phyloP scores from a whole-genome alignment of 192 early-diverging fungal genomes.

The Funneliformis mosseae region DNA sequence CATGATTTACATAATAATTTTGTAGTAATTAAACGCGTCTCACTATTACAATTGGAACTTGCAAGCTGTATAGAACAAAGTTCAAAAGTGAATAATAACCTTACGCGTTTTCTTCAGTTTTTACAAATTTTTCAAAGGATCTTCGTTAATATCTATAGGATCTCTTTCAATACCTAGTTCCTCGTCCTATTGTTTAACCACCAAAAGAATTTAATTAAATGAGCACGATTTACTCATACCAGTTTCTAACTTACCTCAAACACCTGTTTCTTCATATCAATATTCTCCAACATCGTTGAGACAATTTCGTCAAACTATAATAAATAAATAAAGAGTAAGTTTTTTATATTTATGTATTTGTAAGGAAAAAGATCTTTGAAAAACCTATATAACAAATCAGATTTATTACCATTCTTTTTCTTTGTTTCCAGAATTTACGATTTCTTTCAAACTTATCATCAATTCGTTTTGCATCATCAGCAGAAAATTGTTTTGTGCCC shows the following conservation, averaged over 20 bases:
- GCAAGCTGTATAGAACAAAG: too few relatives aligned
- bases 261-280: not conserved
- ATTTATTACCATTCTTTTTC: slow-evolving; percentile 42
- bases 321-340: not conserved
- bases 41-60: too few relatives aligned
- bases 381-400: not conserved
- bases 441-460: slow-evolving; percentile 40
- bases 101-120: not conserved
- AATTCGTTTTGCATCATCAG: slow-evolving; percentile 44
- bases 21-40: too few relatives aligned
- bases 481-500: slow-evolving; percentile 39
- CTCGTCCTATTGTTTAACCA: not conserved
- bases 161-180: slow-evolving; percentile 15
- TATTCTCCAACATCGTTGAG: not conserved
- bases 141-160: not conserved
- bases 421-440: slow-evolving; percentile 45
- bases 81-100: not conserved
- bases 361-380: not conserved
- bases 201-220: not conserved
- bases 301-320: slow-evolving; percentile 7
- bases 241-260: not conserved
- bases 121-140: slow-evolving; percentile 18
- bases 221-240: not conserved
- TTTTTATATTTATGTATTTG: not conserved
- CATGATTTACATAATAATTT: too few relatives aligned